Evolutionary conservation across 139 green algal species (phyloP).

Genomic region (Asterochloris sp.): DNA sequence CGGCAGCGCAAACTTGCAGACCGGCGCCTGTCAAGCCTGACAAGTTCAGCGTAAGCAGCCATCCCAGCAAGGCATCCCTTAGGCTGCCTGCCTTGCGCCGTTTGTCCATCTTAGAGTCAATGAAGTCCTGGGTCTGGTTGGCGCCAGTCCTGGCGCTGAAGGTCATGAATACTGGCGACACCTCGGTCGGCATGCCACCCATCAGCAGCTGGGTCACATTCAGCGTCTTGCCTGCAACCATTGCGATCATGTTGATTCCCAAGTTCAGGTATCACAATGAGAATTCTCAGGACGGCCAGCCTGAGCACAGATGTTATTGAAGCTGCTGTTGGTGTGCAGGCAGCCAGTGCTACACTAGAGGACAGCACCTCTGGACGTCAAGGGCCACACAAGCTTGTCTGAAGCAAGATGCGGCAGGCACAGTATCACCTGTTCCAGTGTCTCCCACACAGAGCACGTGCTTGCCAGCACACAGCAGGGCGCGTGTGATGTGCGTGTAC

Average conservation of each 20-base stretch:
- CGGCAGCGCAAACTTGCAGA: no score
- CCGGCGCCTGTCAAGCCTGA: background rate
- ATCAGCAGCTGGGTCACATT: constrained; percentile 20
- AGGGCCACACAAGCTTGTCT: background rate
- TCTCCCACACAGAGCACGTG: constrained; percentile 67
- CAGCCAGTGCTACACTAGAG: background rate
- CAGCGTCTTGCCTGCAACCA: constrained; percentile 20
- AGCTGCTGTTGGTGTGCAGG: background rate
- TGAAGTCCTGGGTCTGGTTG: constrained; percentile 31
- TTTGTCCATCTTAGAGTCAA: constrained; percentile 63
- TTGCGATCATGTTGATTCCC: no score
- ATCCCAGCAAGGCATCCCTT: background rate
- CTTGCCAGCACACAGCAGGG: constrained; percentile 50
- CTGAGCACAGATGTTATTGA: no score
- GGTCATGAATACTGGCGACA: constrained; percentile 17
- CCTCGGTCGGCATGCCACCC: background rate
- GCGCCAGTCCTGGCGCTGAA: constrained; percentile 15
- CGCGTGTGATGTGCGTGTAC: constrained; percentile 36
- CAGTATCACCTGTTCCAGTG: constrained; percentile 46
- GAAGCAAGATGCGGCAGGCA: background rate
- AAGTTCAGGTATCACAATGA: no score
- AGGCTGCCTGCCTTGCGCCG: constrained; percentile 40
- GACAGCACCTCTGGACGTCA: background rate
- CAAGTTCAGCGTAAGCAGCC: background rate
- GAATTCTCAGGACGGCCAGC: no score